Percentiles rank a stretch among this genome's conserved stretches.
These are phyloP conservation scores for Papiliotrema flavescens DNA, from an alignment of 1,284 basidiomycete species.

Conservation along the genomic window DNA sequence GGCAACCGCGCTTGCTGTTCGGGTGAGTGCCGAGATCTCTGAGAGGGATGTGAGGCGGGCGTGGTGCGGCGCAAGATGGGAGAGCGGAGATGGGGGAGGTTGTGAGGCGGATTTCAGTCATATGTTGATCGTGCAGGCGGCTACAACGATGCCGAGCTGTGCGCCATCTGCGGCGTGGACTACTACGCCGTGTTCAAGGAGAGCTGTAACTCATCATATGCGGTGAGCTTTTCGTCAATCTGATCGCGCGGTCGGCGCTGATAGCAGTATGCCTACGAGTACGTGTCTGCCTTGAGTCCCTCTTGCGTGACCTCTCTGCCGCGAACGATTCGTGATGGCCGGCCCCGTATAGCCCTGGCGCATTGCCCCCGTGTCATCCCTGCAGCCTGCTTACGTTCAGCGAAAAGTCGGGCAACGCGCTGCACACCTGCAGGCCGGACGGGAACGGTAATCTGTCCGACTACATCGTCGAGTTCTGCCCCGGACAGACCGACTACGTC, in stretches of 20 bases:
- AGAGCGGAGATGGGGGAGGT: too few species aligned
- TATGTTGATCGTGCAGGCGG: conserved; percentile 15
- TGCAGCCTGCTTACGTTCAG: conserved; percentile 5
- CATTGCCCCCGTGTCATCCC: background rate
- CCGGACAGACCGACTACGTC: conserved; percentile 20
- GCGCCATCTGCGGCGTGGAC: conserved; percentile 27
- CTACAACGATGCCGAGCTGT: conserved; percentile 22
- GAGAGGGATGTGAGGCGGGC: background rate
- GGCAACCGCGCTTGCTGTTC: conserved; percentile 32
- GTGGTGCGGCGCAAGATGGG: background rate
- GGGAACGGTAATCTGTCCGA: conserved; percentile 9
- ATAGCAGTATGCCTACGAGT: conserved; percentile 32
- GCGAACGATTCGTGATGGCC: background rate
- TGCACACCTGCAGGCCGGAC: conserved; percentile 19
- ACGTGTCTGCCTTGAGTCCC: background rate
- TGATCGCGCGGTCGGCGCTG: background rate
- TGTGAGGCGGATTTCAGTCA: too few species aligned
- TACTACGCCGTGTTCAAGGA: conserved; percentile 37
- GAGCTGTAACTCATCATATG: conserved; percentile 28
- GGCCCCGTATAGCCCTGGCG: background rate
- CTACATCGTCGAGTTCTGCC: conserved; percentile 38
- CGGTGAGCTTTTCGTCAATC: conserved; percentile 15
- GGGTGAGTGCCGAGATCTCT: conserved; percentile 10
- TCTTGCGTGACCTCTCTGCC: background rate
- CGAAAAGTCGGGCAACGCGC: conserved; percentile 27